These are phyloP conservation scores for Fusarium sp. DNA, from an alignment of 2,329 filamentous ascomycete species.

Conservation along the genomic window DNA sequence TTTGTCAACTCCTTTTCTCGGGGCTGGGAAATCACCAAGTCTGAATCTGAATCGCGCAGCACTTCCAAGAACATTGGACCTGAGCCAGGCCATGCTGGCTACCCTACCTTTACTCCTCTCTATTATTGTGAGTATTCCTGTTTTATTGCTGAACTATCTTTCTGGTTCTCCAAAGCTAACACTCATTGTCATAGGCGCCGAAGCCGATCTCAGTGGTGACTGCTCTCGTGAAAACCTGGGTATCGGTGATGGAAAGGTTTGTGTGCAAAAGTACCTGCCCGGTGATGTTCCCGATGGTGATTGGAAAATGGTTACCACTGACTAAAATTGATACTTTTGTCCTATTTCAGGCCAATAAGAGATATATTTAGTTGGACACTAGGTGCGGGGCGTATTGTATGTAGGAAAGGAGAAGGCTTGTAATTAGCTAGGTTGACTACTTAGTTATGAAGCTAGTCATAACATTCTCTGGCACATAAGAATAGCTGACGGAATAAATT, in stretches of 20 bases:
- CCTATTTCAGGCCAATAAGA: too few species aligned
- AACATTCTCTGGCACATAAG: too few species aligned
- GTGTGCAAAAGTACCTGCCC: conserved; percentile 18
- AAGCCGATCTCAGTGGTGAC: conserved; percentile 4
- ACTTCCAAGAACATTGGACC: conserved; percentile 13
- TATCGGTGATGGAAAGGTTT: conserved; percentile 13
- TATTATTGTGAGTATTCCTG: conserved; percentile 15
- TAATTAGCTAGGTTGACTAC: too few species aligned
- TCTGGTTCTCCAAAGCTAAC: not conserved
- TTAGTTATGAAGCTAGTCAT: too few species aligned
- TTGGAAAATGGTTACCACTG: conserved; percentile 25
- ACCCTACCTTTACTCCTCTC: conserved; percentile 28
- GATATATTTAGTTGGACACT: too few species aligned
- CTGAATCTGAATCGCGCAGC: conserved; percentile 14
- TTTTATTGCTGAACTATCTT: too few species aligned
- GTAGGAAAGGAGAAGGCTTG: too few species aligned
- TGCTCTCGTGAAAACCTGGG: conserved; percentile 5
- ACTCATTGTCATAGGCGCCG: not conserved
- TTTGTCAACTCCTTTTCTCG: conserved; percentile 15
- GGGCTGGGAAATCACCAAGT: conserved; percentile 18
- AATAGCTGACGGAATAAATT: too few species aligned
- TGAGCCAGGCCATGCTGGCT: conserved; percentile 21
- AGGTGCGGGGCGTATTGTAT: too few species aligned
- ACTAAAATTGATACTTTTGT: conserved; percentile 5
- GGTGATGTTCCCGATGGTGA: conserved; percentile 18